Evolutionary conservation across 352 stramenopile genomes (phyloP).

Genomic region (Elongisporangium anandrum): DNA sequence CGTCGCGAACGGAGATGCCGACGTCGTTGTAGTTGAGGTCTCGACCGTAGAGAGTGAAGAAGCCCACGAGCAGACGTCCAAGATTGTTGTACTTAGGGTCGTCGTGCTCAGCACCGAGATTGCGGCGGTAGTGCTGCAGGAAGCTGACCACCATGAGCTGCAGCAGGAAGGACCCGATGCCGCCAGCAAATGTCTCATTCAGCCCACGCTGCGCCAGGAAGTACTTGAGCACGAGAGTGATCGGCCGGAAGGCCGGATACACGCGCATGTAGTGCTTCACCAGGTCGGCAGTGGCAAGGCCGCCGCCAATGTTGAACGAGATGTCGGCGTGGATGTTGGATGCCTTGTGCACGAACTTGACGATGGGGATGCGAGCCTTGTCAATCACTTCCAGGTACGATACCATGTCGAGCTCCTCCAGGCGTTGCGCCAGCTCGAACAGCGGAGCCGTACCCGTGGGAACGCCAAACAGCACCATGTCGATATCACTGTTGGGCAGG

Average conservation of each 20-base stretch:
- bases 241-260: conserved; percentile 89
- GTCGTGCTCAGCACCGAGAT: conserved; percentile 40
- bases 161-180: conserved; percentile 92
- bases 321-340: conserved; percentile 91
- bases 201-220: conserved; percentile 91
- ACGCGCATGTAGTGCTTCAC: conserved; percentile 90
- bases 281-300: conserved; percentile 81
- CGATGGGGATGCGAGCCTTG: conserved; percentile 93
- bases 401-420: conserved; percentile 67
- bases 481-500: conserved; percentile 91
- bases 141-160: conserved; percentile 96
- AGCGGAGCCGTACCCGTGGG: conserved; percentile 48
- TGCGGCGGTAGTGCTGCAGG: conserved; percentile 86
- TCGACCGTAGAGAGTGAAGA: conserved; percentile 93
- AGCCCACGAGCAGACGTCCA: conserved; percentile 90
- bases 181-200: conserved; percentile 94
- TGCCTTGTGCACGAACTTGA: conserved; percentile 93
- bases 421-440: conserved; percentile 43
- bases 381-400: conserved; percentile 94
- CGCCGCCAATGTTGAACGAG: conserved; percentile 87
- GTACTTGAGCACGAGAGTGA: conserved; percentile 95
- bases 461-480: conserved; percentile 89
- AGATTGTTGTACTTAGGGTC: conserved; percentile 87
- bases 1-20: conserved; percentile 90
- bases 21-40: conserved; percentile 94